phyloP scores from a whole-genome alignment of 2,329 filamentous ascomycete genomes.

The Trichoderma atrobrunneum region DNA sequence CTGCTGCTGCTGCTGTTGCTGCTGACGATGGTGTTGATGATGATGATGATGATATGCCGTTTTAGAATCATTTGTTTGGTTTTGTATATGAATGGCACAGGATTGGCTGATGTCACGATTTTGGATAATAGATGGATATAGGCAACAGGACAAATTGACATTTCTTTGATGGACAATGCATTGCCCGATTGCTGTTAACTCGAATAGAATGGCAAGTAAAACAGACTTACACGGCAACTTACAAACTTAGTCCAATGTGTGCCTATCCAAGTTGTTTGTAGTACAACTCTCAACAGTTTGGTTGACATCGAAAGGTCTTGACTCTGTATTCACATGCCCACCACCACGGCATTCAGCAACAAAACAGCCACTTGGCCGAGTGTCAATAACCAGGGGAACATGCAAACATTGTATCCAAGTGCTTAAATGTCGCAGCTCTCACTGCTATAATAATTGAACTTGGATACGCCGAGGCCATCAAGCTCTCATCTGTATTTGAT shows the following conservation, averaged over 20 bases:
- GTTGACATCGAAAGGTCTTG: neutral
- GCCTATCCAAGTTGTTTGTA: neutral
- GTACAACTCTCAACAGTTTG: neutral
- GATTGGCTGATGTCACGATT: neutral
- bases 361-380: too few relatives aligned
- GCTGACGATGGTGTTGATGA: too few relatives aligned
- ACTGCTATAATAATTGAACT: too few relatives aligned
- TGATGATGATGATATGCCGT: neutral
- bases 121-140: neutral
- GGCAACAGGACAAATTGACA: neutral
- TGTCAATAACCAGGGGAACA: neutral
- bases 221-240: neutral
- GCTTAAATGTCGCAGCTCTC: neutral
- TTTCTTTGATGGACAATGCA: neutral
- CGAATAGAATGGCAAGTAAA: neutral
- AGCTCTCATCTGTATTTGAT: too few relatives aligned
- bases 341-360: neutral
- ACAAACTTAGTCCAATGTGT: neutral
- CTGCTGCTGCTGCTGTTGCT: too few relatives aligned
- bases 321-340: neutral
- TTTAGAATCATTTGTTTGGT: neutral
- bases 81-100: neutral
- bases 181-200: neutral
- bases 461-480: too few relatives aligned
- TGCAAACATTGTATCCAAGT: neutral